phyloP scores from a whole-genome alignment of 2,329 filamentous ascomycete species.

The Fusarium coicis region DNA sequence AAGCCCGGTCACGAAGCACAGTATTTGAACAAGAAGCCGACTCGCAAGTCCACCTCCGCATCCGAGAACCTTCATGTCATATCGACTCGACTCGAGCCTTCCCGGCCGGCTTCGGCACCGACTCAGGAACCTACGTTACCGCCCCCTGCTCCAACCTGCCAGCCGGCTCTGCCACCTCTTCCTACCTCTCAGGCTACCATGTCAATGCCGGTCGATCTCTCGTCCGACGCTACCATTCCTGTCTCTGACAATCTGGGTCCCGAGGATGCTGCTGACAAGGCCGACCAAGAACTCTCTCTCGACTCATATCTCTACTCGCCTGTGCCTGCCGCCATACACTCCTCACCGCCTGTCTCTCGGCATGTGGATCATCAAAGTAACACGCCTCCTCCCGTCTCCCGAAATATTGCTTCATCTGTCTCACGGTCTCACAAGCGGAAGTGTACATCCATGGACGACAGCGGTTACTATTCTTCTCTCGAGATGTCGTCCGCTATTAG shows the following conservation, averaged over 20 bases:
- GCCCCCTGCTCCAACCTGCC: conserved; percentile 53
- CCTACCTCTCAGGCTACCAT: conserved; percentile 52
- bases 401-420: conserved; percentile 71
- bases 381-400: conserved; percentile 78
- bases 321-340: conserved; percentile 77
- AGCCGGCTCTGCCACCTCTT: conserved; percentile 54
- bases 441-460: conserved; percentile 84
- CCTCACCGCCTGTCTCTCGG: conserved; percentile 84
- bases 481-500: conserved; percentile 85
- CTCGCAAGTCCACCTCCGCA: conserved; percentile 66
- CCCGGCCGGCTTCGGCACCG: conserved; percentile 52
- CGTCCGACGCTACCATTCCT: conserved; percentile 81
- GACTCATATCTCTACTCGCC: conserved; percentile 75
- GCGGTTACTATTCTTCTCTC: conserved; percentile 95
- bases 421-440: conserved; percentile 79
- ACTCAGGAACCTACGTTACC: conserved; percentile 61
- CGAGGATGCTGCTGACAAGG: conserved; percentile 61
- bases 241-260: conserved; percentile 72
- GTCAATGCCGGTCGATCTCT: conserved; percentile 66
- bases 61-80: conserved; percentile 69
- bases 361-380: conserved; percentile 69
- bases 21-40: conserved; percentile 88
- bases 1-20: conserved; percentile 87
- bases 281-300: conserved; percentile 52
- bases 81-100: conserved; percentile 65